Percentiles rank a stretch among this genome's conserved stretches.
Conservation (phyloP, 176 grass and related monocot species). For the Oryza rufipogon region DNA sequence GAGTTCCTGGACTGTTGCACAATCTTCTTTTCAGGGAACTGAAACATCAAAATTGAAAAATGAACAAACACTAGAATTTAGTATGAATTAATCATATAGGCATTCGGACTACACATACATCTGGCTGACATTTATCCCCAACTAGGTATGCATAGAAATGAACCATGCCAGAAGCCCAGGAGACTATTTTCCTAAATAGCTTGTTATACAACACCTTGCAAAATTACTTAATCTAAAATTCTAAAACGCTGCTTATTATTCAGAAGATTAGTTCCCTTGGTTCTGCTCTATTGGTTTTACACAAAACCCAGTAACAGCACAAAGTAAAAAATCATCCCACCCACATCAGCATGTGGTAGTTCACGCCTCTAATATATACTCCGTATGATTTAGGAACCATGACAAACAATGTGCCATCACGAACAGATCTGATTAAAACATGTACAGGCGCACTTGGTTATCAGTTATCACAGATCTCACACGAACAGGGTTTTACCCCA, state of each 20-base stretch:
- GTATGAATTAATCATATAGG: slow-evolving; percentile 4
- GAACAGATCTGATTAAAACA: neutral
- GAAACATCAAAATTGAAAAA: slow-evolving; percentile 28
- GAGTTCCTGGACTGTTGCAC: neutral
- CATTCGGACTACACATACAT: neutral
- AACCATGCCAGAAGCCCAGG: neutral
- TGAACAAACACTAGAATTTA: neutral
- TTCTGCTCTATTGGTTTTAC: neutral
- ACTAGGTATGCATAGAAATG: neutral
- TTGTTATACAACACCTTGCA: neutral
- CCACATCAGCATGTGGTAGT: neutral
- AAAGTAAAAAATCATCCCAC: neutral
- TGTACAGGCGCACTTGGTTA: neutral
- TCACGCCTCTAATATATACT: neutral
- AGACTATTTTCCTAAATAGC: neutral
- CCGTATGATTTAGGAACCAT: neutral
- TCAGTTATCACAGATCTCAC: neutral
- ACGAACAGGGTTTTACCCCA: neutral
- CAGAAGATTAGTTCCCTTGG: neutral
- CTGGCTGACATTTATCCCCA: neutral
- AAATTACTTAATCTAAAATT: neutral
- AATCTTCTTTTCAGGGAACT: neutral
- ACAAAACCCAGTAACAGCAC: neutral
- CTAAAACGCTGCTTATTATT: neutral
- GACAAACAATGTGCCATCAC: neutral